Conservation (phyloP, 2,329 filamentous ascomycete genomes). For the Cercospora sojina region DNA sequence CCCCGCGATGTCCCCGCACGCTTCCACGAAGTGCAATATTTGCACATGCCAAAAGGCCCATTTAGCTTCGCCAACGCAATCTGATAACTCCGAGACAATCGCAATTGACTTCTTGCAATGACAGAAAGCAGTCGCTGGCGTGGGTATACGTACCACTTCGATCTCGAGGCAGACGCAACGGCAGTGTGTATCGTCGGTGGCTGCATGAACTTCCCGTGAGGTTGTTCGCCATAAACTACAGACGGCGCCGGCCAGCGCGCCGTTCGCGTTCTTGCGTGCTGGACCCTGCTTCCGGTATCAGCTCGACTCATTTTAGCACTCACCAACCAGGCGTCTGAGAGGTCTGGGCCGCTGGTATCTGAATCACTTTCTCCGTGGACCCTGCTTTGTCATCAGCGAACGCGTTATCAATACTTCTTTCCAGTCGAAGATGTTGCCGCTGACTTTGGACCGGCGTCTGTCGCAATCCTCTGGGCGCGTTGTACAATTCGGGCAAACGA, state of each 20-base stretch:
- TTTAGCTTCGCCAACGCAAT: not conserved
- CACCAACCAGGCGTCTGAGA: not conserved
- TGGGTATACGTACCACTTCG: not conserved
- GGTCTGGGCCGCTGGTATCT: not conserved
- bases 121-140: not conserved
- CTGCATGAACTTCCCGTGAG: not conserved
- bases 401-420: not conserved
- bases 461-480: not conserved
- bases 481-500: not conserved
- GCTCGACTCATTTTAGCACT: not conserved
- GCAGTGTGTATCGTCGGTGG: not conserved
- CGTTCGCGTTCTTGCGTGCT: not conserved
- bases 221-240: not conserved
- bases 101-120: not conserved
- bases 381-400: not conserved
- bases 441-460: not conserved
- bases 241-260: not conserved
- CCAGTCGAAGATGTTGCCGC: not conserved
- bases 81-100: not conserved
- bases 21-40: not conserved
- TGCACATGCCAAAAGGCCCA: not conserved
- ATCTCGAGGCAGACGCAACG: not conserved
- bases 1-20: not conserved
- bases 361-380: not conserved
- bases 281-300: conserved; percentile 1